Evolutionary conservation across 345 rosid species (phyloP).

Genomic region (Salix exigua): DNA sequence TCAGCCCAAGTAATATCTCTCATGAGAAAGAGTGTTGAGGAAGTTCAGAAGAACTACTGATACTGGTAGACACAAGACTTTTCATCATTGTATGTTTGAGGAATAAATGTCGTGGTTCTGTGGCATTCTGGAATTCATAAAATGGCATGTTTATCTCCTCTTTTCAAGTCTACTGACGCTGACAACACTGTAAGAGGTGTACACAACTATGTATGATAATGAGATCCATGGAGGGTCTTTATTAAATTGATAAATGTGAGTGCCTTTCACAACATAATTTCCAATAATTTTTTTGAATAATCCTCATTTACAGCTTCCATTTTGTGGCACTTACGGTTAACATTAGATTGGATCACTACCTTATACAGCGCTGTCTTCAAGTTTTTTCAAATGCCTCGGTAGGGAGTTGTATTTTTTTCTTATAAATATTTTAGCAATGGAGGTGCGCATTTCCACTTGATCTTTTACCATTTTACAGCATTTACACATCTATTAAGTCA

Average conservation of each 20-base stretch:
- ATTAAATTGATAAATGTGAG: neutral
- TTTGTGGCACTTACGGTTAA: too few relatives aligned
- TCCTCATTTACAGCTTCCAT: neutral
- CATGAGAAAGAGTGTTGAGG: constrained; percentile 56
- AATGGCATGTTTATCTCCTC: neutral
- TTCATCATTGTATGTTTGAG: neutral
- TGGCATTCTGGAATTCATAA: constrained; percentile 12
- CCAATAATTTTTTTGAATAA: neutral
- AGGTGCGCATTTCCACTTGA: too few relatives aligned
- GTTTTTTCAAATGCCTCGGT: neutral
- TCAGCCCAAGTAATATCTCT: constrained; percentile 71
- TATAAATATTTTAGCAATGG: too few relatives aligned
- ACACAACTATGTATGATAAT: neutral
- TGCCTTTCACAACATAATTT: neutral
- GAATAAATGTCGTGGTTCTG: neutral
- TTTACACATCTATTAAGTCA: too few relatives aligned
- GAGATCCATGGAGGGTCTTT: neutral
- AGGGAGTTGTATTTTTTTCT: neutral
- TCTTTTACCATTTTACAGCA: too few relatives aligned
- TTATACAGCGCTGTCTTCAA: neutral
- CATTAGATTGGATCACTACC: neutral
- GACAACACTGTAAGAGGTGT: neutral
- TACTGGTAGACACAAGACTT: constrained; percentile 7
- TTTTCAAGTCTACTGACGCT: too few relatives aligned
- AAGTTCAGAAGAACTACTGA: constrained; percentile 37